phyloP scores from a whole-genome alignment of 768 basidiomycete species.

The Tricholoma bakamatsutake region DNA sequence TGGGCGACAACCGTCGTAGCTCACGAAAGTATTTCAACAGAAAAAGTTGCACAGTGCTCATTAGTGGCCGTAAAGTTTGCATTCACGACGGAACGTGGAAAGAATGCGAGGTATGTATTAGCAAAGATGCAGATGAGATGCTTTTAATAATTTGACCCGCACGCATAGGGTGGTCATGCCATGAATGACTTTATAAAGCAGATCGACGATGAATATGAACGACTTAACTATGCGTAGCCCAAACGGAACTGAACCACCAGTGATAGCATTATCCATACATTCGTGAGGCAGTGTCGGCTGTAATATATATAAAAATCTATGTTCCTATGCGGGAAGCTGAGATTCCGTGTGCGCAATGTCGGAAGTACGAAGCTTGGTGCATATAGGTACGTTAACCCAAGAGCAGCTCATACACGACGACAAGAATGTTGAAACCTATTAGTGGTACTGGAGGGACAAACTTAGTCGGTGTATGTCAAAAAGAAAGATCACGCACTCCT shows the following conservation, averaged over 20 bases:
- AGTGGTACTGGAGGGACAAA: constrained; percentile 66
- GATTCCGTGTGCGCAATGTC: background rate
- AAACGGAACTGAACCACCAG: background rate
- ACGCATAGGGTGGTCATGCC: constrained; percentile 62
- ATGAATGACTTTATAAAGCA: constrained; percentile 69
- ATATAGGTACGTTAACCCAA: constrained; percentile 36
- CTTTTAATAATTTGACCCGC: constrained; percentile 1
- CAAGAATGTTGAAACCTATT: constrained; percentile 79
- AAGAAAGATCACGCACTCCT: constrained; percentile 64
- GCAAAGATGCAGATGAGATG: background rate
- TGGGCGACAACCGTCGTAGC: background rate
- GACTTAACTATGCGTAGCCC: constrained; percentile 39
- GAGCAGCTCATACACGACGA: constrained; percentile 82
- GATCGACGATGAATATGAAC: constrained; percentile 69
- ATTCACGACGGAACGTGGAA: constrained; percentile 77
- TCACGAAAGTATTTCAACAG: constrained; percentile 26
- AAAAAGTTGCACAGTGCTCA: constrained; percentile 85
- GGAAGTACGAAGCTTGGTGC: background rate
- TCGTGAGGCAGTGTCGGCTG: background rate
- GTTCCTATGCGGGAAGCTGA: background rate
- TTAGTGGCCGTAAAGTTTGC: constrained; percentile 63
- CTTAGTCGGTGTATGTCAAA: background rate
- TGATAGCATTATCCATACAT: background rate
- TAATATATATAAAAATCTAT: background rate
- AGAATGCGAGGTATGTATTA: constrained; percentile 57